Percentiles rank a stretch among this genome's conserved stretches.
These are phyloP conservation scores for Friedmanniomyces simplex DNA, from an alignment of 495 filamentous ascomycete species.

Conservation along the genomic window DNA sequence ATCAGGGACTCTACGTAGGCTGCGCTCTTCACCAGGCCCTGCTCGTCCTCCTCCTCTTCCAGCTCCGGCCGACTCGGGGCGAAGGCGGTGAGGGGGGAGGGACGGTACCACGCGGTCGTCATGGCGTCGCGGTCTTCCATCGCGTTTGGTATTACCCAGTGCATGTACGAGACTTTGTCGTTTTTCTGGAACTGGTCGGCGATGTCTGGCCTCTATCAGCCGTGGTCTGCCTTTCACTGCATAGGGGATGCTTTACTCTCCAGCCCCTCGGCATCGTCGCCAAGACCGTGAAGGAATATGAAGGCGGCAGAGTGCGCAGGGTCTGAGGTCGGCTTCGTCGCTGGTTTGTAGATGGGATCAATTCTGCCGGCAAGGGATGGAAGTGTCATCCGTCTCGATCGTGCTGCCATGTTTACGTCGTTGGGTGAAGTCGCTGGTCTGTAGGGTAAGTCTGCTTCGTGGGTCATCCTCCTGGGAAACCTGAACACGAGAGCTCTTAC, in stretches of 20 bases:
- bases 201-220: constrained; percentile 18
- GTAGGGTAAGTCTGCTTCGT: background rate
- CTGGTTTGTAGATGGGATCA: constrained; percentile 28
- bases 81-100: constrained; percentile 30
- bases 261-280: constrained; percentile 34
- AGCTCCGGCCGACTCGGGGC: constrained; percentile 25
- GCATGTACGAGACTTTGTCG: constrained; percentile 31
- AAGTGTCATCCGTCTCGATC: constrained; percentile 17
- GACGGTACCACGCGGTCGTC: constrained; percentile 34
- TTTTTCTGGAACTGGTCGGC: constrained; percentile 35
- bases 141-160: constrained; percentile 38
- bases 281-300: constrained; percentile 38
- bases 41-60: constrained; percentile 30
- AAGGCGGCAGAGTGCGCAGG: constrained; percentile 34
- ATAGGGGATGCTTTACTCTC: constrained; percentile 29
- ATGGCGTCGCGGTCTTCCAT: constrained; percentile 33
- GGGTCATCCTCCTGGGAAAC: background rate
- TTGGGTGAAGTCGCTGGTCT: background rate
- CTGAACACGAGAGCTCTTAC: background rate
- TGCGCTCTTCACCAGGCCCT: constrained; percentile 29
- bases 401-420: background rate
- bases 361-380: constrained; percentile 4
- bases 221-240: background rate
- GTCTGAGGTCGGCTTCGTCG: constrained; percentile 19
- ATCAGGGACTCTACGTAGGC: constrained; percentile 33